Conservation (phyloP, 1,284 basidiomycete genomes). For the Sanghuangporus baumii region DNA sequence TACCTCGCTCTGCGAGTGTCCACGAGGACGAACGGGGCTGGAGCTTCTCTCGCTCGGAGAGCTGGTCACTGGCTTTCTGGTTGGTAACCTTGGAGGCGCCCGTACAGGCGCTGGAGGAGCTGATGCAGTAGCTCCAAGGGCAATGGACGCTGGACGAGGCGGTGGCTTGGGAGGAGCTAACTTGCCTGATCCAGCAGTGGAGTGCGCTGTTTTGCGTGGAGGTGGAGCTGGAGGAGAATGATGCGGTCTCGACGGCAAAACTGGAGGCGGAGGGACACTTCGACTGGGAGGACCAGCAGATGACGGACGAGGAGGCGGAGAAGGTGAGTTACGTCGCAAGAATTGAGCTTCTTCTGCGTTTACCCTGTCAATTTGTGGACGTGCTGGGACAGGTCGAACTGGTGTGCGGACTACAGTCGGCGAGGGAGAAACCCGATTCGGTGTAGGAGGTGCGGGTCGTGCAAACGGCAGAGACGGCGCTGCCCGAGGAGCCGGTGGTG, state of each 20-base stretch:
- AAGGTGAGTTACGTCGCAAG: slow-evolving; percentile 19
- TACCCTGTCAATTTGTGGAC: slow-evolving; percentile 24
- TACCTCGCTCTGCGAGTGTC: slow-evolving; percentile 20
- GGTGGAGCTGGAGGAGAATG: slow-evolving; percentile 22
- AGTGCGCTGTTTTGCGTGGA: slow-evolving; percentile 20
- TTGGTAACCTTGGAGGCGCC: slow-evolving; percentile 27
- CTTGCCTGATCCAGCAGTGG: slow-evolving; percentile 17
- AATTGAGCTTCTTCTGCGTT: slow-evolving; percentile 21
- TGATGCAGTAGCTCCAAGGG: slow-evolving; percentile 13
- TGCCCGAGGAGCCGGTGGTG: slow-evolving; percentile 23
- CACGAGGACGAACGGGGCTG: slow-evolving; percentile 26
- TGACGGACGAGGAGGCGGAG: slow-evolving; percentile 25
- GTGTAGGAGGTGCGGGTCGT: slow-evolving; percentile 18
- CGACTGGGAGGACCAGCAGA: slow-evolving; percentile 21
- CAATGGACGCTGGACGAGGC: slow-evolving; percentile 28
- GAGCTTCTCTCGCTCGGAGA: slow-evolving; percentile 31
- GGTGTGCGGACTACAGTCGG: slow-evolving; percentile 26
- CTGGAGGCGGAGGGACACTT: slow-evolving; percentile 25
- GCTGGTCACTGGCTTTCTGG: slow-evolving; percentile 25
- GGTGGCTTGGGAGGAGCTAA: slow-evolving; percentile 27
- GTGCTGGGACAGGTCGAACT: slow-evolving; percentile 21
- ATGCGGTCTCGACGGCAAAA: slow-evolving; percentile 26
- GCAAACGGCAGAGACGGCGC: slow-evolving; percentile 27
- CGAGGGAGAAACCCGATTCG: slow-evolving; percentile 33
- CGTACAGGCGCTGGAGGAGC: slow-evolving; percentile 23